Evolutionary conservation across 2,329 filamentous ascomycete genomes (phyloP).

Genomic region (Tolypocladium guangdongense): DNA sequence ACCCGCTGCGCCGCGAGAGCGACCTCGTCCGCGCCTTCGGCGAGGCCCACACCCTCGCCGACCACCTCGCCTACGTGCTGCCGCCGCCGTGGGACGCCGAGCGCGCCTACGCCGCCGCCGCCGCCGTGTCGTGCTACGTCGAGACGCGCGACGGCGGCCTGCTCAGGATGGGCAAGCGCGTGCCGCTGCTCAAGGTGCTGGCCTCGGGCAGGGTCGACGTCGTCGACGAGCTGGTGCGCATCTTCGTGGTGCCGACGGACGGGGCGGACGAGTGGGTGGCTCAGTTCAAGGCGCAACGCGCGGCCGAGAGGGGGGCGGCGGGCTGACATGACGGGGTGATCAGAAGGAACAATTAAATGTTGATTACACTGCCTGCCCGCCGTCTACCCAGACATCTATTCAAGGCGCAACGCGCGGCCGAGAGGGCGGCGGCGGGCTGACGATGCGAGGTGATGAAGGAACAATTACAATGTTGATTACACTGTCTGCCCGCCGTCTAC

Average conservation of each 20-base stretch:
- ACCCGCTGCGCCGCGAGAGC: slow-evolving; percentile 69
- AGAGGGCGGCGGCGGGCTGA: too few relatives aligned
- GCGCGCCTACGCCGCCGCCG: slow-evolving; percentile 50
- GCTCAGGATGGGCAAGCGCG: slow-evolving; percentile 82
- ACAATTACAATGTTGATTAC: too few relatives aligned
- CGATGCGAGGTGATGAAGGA: background rate
- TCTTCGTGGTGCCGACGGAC: slow-evolving; percentile 69
- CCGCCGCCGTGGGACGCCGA: slow-evolving; percentile 76
- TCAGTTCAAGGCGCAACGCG: slow-evolving; percentile 71
- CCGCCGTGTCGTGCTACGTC: slow-evolving; percentile 74
- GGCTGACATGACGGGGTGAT: slow-evolving; percentile 2
- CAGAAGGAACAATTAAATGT: background rate
- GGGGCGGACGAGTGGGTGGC: slow-evolving; percentile 67
- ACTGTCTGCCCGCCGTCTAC: too few relatives aligned
- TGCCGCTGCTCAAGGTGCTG: slow-evolving; percentile 64
- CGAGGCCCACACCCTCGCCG: slow-evolving; percentile 62
- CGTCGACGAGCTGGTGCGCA: slow-evolving; percentile 71
- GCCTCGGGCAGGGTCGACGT: slow-evolving; percentile 71
- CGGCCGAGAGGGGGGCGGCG: slow-evolving; percentile 26
- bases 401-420: too few relatives aligned
- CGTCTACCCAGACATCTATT: background rate
- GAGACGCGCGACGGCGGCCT: slow-evolving; percentile 72
- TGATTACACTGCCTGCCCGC: background rate
- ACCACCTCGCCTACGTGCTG: slow-evolving; percentile 78
- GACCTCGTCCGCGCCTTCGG: slow-evolving; percentile 86